Evolutionary conservation across 2,329 filamentous ascomycete species (phyloP).

Genomic region (Fusarium praegraminearum): DNA sequence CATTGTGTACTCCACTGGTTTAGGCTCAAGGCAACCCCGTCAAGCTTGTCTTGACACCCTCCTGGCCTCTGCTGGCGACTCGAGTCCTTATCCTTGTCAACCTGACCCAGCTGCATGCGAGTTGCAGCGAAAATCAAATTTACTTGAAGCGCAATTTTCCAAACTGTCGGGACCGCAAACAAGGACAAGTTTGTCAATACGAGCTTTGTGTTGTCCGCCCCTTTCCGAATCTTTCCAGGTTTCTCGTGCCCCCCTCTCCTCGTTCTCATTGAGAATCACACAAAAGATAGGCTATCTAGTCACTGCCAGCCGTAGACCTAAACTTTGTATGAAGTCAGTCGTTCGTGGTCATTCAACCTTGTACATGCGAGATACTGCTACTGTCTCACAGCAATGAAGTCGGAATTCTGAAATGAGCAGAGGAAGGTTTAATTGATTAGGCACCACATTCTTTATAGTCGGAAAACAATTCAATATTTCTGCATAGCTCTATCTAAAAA

Average conservation of each 20-base stretch:
- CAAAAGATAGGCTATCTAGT: conserved; percentile 20
- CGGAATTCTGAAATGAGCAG: neutral
- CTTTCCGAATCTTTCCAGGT: conserved; percentile 30
- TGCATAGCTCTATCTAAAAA: conserved; percentile 27
- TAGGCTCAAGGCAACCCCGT: conserved; percentile 42
- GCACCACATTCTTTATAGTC: neutral
- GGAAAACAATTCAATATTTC: conserved; percentile 8
- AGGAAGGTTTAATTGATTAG: neutral
- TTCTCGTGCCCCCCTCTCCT: conserved; percentile 25
- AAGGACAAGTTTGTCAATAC: conserved; percentile 43
- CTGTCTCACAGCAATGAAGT: neutral
- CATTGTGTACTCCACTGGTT: conserved; percentile 33
- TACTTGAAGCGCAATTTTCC: conserved; percentile 53
- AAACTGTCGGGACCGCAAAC: conserved; percentile 52
- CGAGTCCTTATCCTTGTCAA: conserved; percentile 38
- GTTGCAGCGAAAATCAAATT: conserved; percentile 47
- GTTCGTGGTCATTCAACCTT: conserved; percentile 40
- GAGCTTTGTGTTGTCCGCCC: conserved; percentile 40
- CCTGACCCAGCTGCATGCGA: conserved; percentile 42
- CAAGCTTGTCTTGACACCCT: conserved; percentile 45
- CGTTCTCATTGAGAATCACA: conserved; percentile 29
- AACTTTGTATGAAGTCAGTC: conserved; percentile 38
- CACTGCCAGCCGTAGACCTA: conserved; percentile 44
- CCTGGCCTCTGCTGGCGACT: conserved; percentile 28
- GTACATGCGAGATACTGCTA: conserved; percentile 21